Evolutionary conservation across 257 asterid species (phyloP).

Genomic region (Craterostigma plantagineum): DNA sequence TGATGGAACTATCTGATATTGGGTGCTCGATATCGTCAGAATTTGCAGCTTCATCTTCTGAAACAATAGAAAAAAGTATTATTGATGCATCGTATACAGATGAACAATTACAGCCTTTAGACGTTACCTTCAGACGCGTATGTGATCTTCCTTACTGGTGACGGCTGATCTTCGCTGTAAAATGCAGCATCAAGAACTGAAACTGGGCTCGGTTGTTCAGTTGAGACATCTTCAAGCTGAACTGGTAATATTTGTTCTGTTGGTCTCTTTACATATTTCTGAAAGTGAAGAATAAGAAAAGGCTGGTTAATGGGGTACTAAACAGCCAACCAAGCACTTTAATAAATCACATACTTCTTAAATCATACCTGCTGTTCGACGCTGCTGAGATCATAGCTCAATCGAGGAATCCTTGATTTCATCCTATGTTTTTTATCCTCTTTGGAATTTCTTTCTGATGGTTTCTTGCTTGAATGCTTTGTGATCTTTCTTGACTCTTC

Average conservation of each 20-base stretch:
- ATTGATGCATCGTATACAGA: neutral
- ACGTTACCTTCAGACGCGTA: slow-evolving; percentile 52
- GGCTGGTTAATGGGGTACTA: slow-evolving; percentile 7
- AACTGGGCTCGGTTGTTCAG: slow-evolving; percentile 84
- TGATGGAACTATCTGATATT: too few relatives aligned
- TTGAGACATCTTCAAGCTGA: neutral
- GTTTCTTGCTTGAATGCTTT: slow-evolving; percentile 17
- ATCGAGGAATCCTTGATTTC: too few relatives aligned
- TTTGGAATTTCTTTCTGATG: slow-evolving; percentile 13
- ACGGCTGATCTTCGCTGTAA: slow-evolving; percentile 53
- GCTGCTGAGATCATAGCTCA: too few relatives aligned
- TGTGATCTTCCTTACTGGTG: slow-evolving; percentile 61
- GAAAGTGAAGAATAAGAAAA: slow-evolving; percentile 10
- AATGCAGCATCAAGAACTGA: slow-evolving; percentile 69
- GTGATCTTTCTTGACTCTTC: slow-evolving; percentile 17
- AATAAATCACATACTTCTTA: slow-evolving; percentile 11
- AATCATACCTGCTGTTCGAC: too few relatives aligned
- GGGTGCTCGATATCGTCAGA: too few relatives aligned
- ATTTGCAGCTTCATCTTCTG: too few relatives aligned
- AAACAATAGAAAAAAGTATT: too few relatives aligned
- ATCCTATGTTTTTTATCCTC: slow-evolving; percentile 13
- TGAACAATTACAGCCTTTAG: neutral
- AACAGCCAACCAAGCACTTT: slow-evolving; percentile 1
- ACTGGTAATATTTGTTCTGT: too few relatives aligned
- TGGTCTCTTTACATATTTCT: slow-evolving; percentile 17